phyloP scores from a whole-genome alignment of 345 rosid genomes.

The Laguncularia racemosa region DNA sequence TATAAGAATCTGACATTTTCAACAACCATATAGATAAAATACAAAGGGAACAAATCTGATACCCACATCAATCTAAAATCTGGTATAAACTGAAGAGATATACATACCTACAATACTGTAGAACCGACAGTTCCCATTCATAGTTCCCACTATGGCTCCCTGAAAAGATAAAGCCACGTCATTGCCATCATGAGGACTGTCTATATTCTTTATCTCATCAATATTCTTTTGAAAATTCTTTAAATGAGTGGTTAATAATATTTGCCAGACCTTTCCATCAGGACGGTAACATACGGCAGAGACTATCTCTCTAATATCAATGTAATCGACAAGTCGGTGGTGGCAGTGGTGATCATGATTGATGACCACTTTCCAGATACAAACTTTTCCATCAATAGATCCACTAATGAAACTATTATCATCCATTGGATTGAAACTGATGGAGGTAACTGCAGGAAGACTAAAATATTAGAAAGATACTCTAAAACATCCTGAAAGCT shows the following conservation, averaged over 20 bases:
- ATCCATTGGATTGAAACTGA: constrained; percentile 46
- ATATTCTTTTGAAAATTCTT: neutral
- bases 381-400: constrained; percentile 61
- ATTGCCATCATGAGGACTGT: neutral
- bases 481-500: neutral
- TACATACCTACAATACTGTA: constrained; percentile 46
- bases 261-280: constrained; percentile 48
- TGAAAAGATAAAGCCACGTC: constrained; percentile 18
- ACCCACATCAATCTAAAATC: neutral
- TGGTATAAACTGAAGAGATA: constrained; percentile 3
- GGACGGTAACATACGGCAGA: constrained; percentile 62
- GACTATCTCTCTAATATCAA: constrained; percentile 56
- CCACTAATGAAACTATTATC: constrained; percentile 50
- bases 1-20: too few relatives aligned
- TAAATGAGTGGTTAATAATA: neutral
- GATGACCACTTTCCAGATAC: constrained; percentile 57
- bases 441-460: constrained; percentile 33
- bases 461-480: neutral
- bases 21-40: too few relatives aligned
- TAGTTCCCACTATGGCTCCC: constrained; percentile 62
- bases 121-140: constrained; percentile 61
- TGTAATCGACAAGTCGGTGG: constrained; percentile 40
- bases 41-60: too few relatives aligned
- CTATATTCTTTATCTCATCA: neutral
- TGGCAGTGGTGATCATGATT: constrained; percentile 15